Conservation (phyloP, 345 rosid species). For the Dovyalis caffra region DNA sequence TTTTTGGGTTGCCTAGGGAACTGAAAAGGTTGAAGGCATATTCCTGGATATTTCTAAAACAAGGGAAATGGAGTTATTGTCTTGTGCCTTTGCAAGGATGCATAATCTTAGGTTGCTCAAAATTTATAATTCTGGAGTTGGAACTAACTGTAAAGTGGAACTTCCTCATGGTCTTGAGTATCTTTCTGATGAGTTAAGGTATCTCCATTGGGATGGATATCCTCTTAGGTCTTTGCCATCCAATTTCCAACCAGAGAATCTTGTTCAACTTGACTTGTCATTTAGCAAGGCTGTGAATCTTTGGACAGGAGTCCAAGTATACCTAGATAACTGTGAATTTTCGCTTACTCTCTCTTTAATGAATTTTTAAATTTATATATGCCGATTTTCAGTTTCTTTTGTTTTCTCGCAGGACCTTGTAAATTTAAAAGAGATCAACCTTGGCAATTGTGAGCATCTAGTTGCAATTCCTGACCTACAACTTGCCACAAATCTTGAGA, state of each 20-base stretch:
- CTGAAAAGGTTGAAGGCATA: constrained; percentile 1
- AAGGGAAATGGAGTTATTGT: not conserved
- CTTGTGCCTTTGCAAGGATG: constrained; percentile 3
- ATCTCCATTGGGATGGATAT: constrained; percentile 16
- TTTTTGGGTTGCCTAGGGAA: not conserved
- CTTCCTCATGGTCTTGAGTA: no score
- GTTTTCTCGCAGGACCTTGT: not conserved
- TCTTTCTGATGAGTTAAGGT: constrained; percentile 16
- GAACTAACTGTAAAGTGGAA: not conserved
- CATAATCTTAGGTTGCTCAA: constrained; percentile 4
- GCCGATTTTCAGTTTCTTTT: no score
- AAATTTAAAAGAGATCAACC: constrained; percentile 1
- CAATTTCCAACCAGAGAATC: not conserved
- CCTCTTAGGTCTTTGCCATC: constrained; percentile 9
- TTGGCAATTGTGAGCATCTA: not conserved
- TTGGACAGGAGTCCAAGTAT: constrained; percentile 9
- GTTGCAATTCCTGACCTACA: not conserved
- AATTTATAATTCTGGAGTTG: not conserved
- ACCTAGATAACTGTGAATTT: no score
- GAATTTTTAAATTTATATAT: no score
- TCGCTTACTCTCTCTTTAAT: no score
- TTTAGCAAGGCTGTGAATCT: constrained; percentile 3
- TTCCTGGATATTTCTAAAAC: not conserved
- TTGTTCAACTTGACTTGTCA: constrained; percentile 3
- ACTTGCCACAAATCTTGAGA: not conserved